These are phyloP conservation scores for Bruguiera sexangula DNA, from an alignment of 345 rosid genomes.

Conservation along the genomic window DNA sequence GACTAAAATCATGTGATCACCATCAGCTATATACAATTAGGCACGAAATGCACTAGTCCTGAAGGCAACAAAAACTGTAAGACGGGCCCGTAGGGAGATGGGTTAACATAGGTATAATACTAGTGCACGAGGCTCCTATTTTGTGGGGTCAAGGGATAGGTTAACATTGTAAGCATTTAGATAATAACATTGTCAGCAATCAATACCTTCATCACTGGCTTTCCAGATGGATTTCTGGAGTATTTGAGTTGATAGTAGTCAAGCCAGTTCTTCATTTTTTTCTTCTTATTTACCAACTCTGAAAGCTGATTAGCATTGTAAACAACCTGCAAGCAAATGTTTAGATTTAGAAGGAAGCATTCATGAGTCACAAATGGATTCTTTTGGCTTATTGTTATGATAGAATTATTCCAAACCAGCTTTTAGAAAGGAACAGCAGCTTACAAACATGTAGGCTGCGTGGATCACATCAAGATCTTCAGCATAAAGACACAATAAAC, in stretches of 20 bases:
- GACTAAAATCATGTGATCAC: not conserved
- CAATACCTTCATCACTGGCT: conserved; percentile 55
- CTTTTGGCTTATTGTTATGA: not conserved
- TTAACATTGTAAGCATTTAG: not conserved
- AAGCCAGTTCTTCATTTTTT: conserved; percentile 73
- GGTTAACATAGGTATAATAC: too few relatives aligned
- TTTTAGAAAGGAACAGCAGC: too few relatives aligned
- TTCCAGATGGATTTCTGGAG: conserved; percentile 53
- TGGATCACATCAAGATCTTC: too few relatives aligned
- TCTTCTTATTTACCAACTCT: conserved; percentile 56
- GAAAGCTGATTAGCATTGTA: conserved; percentile 71
- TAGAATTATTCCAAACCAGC: too few relatives aligned
- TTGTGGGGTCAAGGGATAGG: too few relatives aligned
- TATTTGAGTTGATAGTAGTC: conserved; percentile 74
- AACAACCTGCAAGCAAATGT: conserved; percentile 54
- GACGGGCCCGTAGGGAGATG: not conserved
- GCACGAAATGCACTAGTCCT: not conserved
- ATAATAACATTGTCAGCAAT: not conserved
- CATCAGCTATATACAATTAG: not conserved
- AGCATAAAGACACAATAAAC: too few relatives aligned
- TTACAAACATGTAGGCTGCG: too few relatives aligned
- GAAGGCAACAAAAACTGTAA: not conserved
- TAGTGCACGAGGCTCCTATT: too few relatives aligned
- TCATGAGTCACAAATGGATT: not conserved
- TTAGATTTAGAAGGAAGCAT: conserved; percentile 5